These are phyloP conservation scores for Tricholoma hemisulphureum DNA, from an alignment of 768 basidiomycete genomes.

Conservation along the genomic window DNA sequence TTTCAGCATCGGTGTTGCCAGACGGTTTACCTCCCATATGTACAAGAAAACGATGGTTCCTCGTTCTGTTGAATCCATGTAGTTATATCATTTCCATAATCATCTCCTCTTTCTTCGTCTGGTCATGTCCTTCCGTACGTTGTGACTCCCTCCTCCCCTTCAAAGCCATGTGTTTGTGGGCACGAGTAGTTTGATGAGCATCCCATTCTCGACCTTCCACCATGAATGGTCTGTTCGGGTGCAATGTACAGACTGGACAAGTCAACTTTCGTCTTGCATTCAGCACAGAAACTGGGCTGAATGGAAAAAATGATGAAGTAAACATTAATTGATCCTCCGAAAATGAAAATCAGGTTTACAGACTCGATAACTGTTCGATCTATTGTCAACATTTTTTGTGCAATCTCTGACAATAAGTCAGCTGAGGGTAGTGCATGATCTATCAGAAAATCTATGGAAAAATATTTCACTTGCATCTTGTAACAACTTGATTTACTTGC, in stretches of 20 bases:
- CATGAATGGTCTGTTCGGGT: constrained; percentile 62
- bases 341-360: constrained; percentile 15
- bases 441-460: constrained; percentile 55
- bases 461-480: not conserved
- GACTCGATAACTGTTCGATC: constrained; percentile 47
- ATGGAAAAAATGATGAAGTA: not conserved
- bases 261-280: constrained; percentile 53
- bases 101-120: not conserved
- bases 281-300: constrained; percentile 58
- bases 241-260: constrained; percentile 62
- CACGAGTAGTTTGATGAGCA: constrained; percentile 52
- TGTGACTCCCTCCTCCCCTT: constrained; percentile 14
- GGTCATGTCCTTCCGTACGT: not conserved
- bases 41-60: not conserved
- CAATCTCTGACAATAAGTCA: constrained; percentile 49
- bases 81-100: not conserved
- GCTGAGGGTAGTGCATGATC: constrained; percentile 54
- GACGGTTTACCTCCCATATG: not conserved
- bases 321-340: constrained; percentile 1
- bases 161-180: constrained; percentile 49
- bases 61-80: not conserved
- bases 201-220: constrained; percentile 57
- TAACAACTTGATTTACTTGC: constrained; percentile 30
- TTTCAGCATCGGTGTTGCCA: not conserved
- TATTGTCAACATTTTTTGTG: constrained; percentile 50